phyloP scores from a whole-genome alignment of 2,329 filamentous ascomycete species.

The Verticillium klebahnii region DNA sequence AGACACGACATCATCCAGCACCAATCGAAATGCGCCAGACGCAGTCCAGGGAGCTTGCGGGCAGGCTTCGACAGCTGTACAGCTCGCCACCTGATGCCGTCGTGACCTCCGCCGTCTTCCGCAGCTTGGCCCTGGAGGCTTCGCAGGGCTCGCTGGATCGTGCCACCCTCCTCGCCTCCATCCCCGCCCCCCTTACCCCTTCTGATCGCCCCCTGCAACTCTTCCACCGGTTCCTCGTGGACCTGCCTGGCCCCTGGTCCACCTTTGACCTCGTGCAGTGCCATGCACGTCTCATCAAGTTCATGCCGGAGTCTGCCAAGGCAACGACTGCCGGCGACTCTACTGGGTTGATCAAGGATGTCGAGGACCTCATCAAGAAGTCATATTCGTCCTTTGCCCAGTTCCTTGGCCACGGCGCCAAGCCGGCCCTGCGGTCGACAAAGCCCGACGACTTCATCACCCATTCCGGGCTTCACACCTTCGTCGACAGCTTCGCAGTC shows the following conservation, averaged over 20 bases:
- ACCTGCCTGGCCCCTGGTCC: conserved; percentile 22
- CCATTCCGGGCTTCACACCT: conserved; percentile 23
- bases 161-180: conserved; percentile 14
- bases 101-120: neutral
- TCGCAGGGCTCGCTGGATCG: neutral
- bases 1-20: neutral
- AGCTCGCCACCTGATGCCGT: neutral
- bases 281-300: conserved; percentile 28
- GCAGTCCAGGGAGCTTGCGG: neutral
- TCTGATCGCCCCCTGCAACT: conserved; percentile 20
- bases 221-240: conserved; percentile 16
- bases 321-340: conserved; percentile 14
- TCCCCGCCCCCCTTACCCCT: conserved; percentile 12
- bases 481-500: conserved; percentile 27
- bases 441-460: conserved; percentile 21
- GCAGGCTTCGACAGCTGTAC: neutral
- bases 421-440: conserved; percentile 22
- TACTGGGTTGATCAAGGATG: conserved; percentile 14
- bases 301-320: conserved; percentile 29
- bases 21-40: neutral
- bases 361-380: conserved; percentile 18
- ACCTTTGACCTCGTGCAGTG: conserved; percentile 24
- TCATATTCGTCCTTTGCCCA: conserved; percentile 34
- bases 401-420: conserved; percentile 20
- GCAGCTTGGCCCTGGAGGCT: neutral